phyloP scores from a whole-genome alignment of 306 rosid species.

The Carpinus viminea region DNA sequence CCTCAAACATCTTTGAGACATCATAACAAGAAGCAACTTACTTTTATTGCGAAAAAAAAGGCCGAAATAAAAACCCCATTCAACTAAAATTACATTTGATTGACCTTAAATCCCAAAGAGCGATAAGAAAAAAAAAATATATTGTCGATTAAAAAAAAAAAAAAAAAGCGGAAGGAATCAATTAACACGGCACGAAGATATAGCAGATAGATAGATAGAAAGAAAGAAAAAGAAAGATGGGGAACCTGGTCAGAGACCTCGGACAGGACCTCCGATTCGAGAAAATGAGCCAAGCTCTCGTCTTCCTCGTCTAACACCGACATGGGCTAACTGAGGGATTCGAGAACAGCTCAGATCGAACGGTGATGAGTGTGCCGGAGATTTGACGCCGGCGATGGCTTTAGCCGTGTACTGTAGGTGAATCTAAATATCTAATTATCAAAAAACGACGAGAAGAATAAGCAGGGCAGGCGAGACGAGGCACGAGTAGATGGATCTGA shows the following conservation, averaged over 20 bases:
- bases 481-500: slow-evolving; percentile 17
- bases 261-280: slow-evolving; percentile 83
- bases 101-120: too few relatives aligned
- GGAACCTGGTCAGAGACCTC: slow-evolving; percentile 66
- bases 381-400: slow-evolving; percentile 23
- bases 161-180: not conserved
- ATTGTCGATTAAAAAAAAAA: not conserved
- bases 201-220: not conserved
- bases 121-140: too few relatives aligned
- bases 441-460: not conserved
- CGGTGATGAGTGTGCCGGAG: slow-evolving; percentile 25
- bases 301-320: slow-evolving; percentile 75
- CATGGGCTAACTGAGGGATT: slow-evolving; percentile 25
- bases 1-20: too few relatives aligned
- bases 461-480: not conserved
- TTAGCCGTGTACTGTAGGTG: not conserved
- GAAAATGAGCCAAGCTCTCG: slow-evolving; percentile 68
- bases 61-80: not conserved
- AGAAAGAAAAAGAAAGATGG: not conserved
- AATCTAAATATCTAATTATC: not conserved
- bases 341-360: not conserved
- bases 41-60: not conserved
- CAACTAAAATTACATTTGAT: not conserved
- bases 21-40: too few relatives aligned
- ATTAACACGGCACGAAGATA: not conserved